Evolutionary conservation across 1,284 basidiomycete species (phyloP).

Genomic region (Peniophora sp.): DNA sequence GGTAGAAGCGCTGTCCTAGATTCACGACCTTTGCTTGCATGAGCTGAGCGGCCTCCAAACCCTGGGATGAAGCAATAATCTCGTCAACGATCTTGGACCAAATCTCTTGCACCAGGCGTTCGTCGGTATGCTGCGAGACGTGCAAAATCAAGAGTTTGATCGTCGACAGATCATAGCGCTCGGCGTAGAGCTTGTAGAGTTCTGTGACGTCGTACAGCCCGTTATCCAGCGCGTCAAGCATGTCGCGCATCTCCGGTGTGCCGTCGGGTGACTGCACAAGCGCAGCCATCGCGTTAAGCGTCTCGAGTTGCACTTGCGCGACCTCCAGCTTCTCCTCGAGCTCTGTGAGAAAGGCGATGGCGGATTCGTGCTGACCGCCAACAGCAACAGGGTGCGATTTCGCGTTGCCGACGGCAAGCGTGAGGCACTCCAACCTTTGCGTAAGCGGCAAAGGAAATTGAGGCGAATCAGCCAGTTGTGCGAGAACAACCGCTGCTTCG

Average conservation of each 20-base stretch:
- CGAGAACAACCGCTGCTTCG: slow-evolving; percentile 82
- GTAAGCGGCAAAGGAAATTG: slow-evolving; percentile 71
- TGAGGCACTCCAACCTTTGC: slow-evolving; percentile 80
- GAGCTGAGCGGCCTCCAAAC: slow-evolving; percentile 47
- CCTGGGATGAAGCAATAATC: slow-evolving; percentile 43
- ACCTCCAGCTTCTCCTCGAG: slow-evolving; percentile 97
- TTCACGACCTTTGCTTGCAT: slow-evolving; percentile 60
- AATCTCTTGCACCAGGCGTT: slow-evolving; percentile 72
- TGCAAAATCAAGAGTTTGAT: slow-evolving; percentile 90
- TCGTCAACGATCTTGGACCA: slow-evolving; percentile 86
- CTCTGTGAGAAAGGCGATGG: slow-evolving; percentile 86
- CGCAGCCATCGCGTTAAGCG: slow-evolving; percentile 60
- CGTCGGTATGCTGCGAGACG: slow-evolving; percentile 88
- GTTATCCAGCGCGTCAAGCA: slow-evolving; percentile 48
- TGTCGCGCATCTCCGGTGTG: slow-evolving; percentile 31
- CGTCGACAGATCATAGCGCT: slow-evolving; percentile 79
- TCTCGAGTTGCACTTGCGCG: slow-evolving; percentile 91
- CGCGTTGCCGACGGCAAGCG: slow-evolving; percentile 90
- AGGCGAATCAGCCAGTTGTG: slow-evolving; percentile 80
- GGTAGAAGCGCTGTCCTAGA: slow-evolving; percentile 80
- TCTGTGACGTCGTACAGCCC: slow-evolving; percentile 48
- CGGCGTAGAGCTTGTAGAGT: slow-evolving; percentile 87
- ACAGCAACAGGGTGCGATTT: slow-evolving; percentile 85
- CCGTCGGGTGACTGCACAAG: slow-evolving; percentile 47
- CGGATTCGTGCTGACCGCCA: slow-evolving; percentile 71